Evolutionary conservation across 1,284 basidiomycete species (phyloP).

Genomic region (Baeospora myosura): DNA sequence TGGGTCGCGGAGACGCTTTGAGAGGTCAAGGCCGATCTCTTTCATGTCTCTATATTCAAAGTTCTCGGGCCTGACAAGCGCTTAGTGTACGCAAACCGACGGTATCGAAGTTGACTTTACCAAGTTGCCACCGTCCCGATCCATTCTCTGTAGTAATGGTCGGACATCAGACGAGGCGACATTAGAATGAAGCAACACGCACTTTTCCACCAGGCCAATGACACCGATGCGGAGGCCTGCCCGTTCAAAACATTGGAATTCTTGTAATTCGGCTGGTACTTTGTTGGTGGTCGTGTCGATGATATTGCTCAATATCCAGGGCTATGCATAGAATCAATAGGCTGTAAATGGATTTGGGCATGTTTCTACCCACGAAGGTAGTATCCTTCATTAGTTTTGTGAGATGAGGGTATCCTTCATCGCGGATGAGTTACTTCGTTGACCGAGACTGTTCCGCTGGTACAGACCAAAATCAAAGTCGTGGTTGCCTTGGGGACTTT

Average conservation of each 20-base stretch:
- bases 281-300: constrained; percentile 54
- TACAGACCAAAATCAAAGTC: constrained; percentile 72
- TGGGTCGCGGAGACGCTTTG: constrained; percentile 66
- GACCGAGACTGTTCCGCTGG: too few relatives aligned
- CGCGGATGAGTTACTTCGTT: too few relatives aligned
- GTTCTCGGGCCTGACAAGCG: constrained; percentile 63
- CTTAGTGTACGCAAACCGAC: too few relatives aligned
- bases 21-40: constrained; percentile 58
- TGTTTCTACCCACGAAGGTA: constrained; percentile 50
- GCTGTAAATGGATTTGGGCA: constrained; percentile 11
- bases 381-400: constrained; percentile 65
- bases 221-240: constrained; percentile 67
- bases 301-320: constrained; percentile 74
- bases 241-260: constrained; percentile 60
- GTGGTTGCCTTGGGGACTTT: constrained; percentile 56
- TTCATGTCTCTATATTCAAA: constrained; percentile 69
- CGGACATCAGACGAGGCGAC: constrained; percentile 31
- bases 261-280: constrained; percentile 49
- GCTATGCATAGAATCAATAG: constrained; percentile 29
- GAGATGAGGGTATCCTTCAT: constrained; percentile 72
- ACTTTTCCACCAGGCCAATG: constrained; percentile 83
- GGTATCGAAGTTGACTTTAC: too few relatives aligned
- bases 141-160: constrained; percentile 56
- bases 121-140: constrained; percentile 80
- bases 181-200: constrained; percentile 22